These are phyloP conservation scores for Nitzschia sp. DNA, from an alignment of 108 stramenopile genomes.

Conservation along the genomic window DNA sequence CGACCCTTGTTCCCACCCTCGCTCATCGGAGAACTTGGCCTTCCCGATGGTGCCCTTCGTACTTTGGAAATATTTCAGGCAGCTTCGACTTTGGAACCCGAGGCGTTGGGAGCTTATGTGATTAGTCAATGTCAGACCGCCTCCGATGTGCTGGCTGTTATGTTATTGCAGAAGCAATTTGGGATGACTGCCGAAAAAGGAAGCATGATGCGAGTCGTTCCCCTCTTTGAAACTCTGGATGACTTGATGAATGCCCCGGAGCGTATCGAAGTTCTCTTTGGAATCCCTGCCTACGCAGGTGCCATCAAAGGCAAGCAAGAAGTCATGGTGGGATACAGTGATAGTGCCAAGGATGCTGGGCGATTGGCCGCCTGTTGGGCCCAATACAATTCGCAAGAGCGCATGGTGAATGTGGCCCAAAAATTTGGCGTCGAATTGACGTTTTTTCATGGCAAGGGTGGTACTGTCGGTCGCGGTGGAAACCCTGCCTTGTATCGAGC, in stretches of 20 bases:
- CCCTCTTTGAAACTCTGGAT: slow-evolving; percentile 95
- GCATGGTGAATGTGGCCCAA: slow-evolving; percentile 78
- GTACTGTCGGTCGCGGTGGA: slow-evolving; percentile 96
- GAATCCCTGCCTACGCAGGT: slow-evolving; percentile 77
- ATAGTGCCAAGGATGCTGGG: slow-evolving; percentile 97
- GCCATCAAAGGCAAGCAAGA: slow-evolving; percentile 88
- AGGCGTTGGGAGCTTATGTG: slow-evolving; percentile 94
- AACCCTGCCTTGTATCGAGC: slow-evolving; percentile 86
- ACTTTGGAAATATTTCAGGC: slow-evolving; percentile 80
- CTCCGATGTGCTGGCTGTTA: slow-evolving; percentile 95
- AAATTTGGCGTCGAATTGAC: slow-evolving; percentile 86
- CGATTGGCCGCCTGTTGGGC: slow-evolving; percentile 94
- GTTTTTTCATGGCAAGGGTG: slow-evolving; percentile 98
- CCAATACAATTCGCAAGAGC: slow-evolving; percentile 93
- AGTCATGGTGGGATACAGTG: slow-evolving; percentile 98
- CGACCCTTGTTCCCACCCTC: slow-evolving; percentile 88
- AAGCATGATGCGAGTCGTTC: slow-evolving; percentile 93
- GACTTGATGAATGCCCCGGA: slow-evolving; percentile 85
- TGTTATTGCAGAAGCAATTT: slow-evolving; percentile 93
- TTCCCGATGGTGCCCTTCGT: slow-evolving; percentile 57
- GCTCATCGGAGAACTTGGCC: slow-evolving; percentile 57
- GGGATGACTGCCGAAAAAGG: slow-evolving; percentile 76
- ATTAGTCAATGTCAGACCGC: slow-evolving; percentile 92
- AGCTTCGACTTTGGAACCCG: slow-evolving; percentile 72
- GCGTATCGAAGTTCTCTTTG: slow-evolving; percentile 71